Base-by-base conservation (phyloP, 805 yeast species). In the Wickerhamiella lipophila region DNA sequence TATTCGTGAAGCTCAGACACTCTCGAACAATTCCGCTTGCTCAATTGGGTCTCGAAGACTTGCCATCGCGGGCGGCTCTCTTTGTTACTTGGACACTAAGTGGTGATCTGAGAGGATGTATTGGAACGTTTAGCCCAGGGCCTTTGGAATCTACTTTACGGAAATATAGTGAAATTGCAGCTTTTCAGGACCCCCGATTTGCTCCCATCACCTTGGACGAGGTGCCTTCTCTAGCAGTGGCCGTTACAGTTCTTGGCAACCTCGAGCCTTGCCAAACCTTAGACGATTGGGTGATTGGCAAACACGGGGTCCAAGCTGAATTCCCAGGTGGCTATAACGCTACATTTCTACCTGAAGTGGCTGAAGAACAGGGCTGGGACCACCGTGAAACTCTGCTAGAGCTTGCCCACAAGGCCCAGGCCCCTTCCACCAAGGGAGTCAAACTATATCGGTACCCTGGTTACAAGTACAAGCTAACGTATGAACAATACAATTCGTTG, bases 281-380 rank as follows among this genome's bases (percentile, higher is more conserved):
- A 0, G 63, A 70, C 45, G 83, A 83, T 58, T 92, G 97, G 97
- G 71, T 64, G 6, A 61, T 89, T 42, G 97, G 98, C 0, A 60
- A 59, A 12, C 92, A 92, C 62, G 98, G 98, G 0, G 74, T 92
- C 16, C 71, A 77, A 49, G 73, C 87, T 5, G 61, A 66, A 15
- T 77, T 85, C 56, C 60, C 59, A 9, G 57, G 66, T 6, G 71
- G 73, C 1, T 49, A 54, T 25, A 75, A 81, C 45, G 86, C 96
- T 0, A 92, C 97, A 0, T 92, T 86, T 56, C 65, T 92, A 36
- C 98, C 98, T 0, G 83, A 79, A 38, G 97, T 92, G 1, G 94
- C 96, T 19, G 71, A 67, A 3, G 97, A 89, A 55, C 94, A 88
- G 56, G 78, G 76, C 1, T 86, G 96, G 95, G 74, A 73, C 55